Conservation (phyloP, 495 filamentous ascomycete genomes). For the Penicillium maclennaniae region DNA sequence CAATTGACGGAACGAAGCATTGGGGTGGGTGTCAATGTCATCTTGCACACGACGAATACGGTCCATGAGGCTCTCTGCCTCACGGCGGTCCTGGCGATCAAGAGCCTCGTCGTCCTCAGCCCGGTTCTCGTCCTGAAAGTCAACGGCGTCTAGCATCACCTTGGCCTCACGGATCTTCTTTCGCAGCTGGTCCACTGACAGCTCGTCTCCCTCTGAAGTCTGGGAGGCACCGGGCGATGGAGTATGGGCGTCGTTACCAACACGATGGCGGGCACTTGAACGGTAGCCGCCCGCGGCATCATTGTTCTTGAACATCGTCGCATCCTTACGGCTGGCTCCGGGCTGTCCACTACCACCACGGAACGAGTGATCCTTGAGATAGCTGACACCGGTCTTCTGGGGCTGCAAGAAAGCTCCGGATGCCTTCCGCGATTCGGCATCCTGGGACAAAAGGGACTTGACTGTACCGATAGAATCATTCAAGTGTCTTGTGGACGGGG, state of each 20-base stretch:
- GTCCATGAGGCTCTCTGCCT: constrained; percentile 90
- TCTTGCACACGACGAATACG: constrained; percentile 93
- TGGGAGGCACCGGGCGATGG: constrained; percentile 74
- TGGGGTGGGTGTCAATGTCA: constrained; percentile 90
- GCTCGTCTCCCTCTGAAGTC: constrained; percentile 68
- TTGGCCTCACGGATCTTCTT: constrained; percentile 96
- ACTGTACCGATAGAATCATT: constrained; percentile 89
- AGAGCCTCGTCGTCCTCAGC: constrained; percentile 89
- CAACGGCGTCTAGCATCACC: constrained; percentile 92
- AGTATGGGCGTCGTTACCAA: constrained; percentile 68
- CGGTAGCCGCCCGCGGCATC: constrained; percentile 81
- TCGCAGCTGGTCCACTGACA: constrained; percentile 78
- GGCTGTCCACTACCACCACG: constrained; percentile 46
- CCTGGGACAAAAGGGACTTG: constrained; percentile 85
- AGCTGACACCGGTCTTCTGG: constrained; percentile 96
- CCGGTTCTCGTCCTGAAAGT: constrained; percentile 89
- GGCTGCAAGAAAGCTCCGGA: constrained; percentile 83
- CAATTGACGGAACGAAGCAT: constrained; percentile 64
- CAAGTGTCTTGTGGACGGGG: constrained; percentile 95
- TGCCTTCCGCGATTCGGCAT: constrained; percentile 80
- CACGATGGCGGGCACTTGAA: constrained; percentile 85
- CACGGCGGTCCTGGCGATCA: constrained; percentile 84
- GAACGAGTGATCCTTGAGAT: constrained; percentile 95
- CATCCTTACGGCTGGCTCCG: constrained; percentile 70
- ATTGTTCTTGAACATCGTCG: constrained; percentile 94